Evolutionary conservation across 495 filamentous ascomycete species (phyloP).

Genomic region (Aspergillus olivimuriae): DNA sequence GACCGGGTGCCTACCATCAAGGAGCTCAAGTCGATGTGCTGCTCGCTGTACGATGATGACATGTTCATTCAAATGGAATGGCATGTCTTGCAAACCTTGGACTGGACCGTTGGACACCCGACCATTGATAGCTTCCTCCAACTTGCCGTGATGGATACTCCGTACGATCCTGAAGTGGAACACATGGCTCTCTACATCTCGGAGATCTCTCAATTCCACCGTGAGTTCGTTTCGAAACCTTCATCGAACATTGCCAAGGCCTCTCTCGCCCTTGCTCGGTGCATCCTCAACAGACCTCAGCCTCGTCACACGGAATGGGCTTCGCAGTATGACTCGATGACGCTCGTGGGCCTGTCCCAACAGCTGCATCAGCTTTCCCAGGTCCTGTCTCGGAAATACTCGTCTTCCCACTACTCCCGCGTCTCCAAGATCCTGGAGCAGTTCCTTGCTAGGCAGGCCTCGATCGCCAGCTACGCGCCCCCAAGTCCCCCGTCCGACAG

Average conservation of each 20-base stretch:
- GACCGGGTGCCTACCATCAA: constrained; percentile 91
- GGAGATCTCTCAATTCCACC: constrained; percentile 91
- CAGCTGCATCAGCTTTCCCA: constrained; percentile 81
- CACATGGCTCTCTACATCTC: constrained; percentile 91
- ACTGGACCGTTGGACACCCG: constrained; percentile 92
- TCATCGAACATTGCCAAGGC: constrained; percentile 87
- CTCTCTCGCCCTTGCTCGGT: constrained; percentile 77
- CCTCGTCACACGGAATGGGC: constrained; percentile 73
- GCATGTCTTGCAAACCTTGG: constrained; percentile 97
- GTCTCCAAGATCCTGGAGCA: constrained; percentile 77
- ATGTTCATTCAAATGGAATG: constrained; percentile 99
- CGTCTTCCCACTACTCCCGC: constrained; percentile 68
- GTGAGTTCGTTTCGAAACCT: constrained; percentile 85
- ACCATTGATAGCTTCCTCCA: constrained; percentile 92
- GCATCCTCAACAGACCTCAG: constrained; percentile 76
- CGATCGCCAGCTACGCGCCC: constrained; percentile 61
- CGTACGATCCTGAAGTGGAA: constrained; percentile 76
- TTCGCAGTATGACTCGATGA: constrained; percentile 68
- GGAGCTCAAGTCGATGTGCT: constrained; percentile 98
- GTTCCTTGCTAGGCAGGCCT: constrained; percentile 79
- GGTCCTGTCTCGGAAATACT: constrained; percentile 83
- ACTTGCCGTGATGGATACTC: constrained; percentile 57
- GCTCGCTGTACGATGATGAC: constrained; percentile 94
- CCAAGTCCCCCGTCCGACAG: constrained; percentile 65
- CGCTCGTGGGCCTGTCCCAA: constrained; percentile 76